Conservation (phyloP, 331 rosid genomes). For the Rosa hybrid region DNA sequence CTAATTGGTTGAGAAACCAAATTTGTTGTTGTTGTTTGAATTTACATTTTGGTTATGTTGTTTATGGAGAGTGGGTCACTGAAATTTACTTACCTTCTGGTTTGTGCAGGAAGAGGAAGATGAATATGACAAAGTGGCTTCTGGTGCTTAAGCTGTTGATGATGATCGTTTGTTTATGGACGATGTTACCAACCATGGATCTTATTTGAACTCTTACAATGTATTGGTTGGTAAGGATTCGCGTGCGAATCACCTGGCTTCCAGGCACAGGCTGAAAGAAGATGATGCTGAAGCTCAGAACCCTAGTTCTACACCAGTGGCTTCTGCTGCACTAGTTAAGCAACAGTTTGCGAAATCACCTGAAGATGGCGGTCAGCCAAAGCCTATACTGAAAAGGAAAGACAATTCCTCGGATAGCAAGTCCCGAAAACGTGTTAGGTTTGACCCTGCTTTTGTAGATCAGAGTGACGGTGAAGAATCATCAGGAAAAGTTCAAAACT, state of each 20-base stretch:
- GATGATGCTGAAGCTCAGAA: constrained; percentile 31
- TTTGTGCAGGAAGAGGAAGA: constrained; percentile 41
- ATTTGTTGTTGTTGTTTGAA: background rate
- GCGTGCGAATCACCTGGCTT: constrained; percentile 30
- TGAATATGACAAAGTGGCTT: constrained; percentile 41
- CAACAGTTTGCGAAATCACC: constrained; percentile 2
- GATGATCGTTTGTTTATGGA: constrained; percentile 33
- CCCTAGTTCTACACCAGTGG: background rate
- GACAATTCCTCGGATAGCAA: constrained; percentile 2
- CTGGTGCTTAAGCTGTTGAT: constrained; percentile 21
- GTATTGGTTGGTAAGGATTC: constrained; percentile 32
- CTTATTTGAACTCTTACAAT: constrained; percentile 37
- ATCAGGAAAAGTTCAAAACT: background rate
- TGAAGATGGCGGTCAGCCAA: constrained; percentile 20
- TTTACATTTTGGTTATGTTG: background rate
- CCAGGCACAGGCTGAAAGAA: constrained; percentile 34
- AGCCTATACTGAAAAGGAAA: constrained; percentile 39
- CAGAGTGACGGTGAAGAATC: background rate
- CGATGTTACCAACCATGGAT: constrained; percentile 16
- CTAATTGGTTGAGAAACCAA: background rate
- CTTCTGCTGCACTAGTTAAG: background rate
- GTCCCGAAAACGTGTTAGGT: constrained; percentile 37
- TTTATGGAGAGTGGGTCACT: background rate
- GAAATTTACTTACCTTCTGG: background rate
- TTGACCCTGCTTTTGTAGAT: constrained; percentile 22